Evolutionary conservation across 148 eudicot species (phyloP).

Genomic region (Persicaria maculosa): DNA sequence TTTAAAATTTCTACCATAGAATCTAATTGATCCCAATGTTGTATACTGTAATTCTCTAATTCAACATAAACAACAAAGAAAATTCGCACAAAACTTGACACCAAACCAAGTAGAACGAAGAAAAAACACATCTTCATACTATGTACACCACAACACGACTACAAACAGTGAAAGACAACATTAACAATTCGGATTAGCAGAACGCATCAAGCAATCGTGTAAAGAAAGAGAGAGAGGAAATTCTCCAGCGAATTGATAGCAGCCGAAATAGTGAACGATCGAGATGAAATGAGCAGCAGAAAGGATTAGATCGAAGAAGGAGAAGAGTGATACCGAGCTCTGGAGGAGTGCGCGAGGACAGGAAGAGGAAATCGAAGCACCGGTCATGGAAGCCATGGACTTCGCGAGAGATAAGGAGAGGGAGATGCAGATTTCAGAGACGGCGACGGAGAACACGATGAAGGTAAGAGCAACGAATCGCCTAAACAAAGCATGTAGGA

Average conservation of each 20-base stretch:
- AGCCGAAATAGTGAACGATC: neutral
- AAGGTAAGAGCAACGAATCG: constrained; percentile 9
- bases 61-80: neutral
- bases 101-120: neutral
- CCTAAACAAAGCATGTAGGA: neutral
- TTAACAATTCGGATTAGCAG: neutral
- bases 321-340: constrained; percentile 22
- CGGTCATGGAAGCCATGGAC: constrained; percentile 36
- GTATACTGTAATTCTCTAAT: neutral
- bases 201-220: neutral
- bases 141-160: neutral
- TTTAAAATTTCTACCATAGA: neutral
- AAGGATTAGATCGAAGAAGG: neutral
- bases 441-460: constrained; percentile 35
- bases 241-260: neutral
- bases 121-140: neutral
- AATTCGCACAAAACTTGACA: neutral
- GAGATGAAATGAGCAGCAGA: neutral
- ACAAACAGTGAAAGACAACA: neutral
- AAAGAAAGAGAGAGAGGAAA: neutral
- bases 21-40: neutral
- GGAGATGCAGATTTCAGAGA: neutral
- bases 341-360: constrained; percentile 5
- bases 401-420: neutral
- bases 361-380: constrained; percentile 22